A percentile compares a stretch with the other conserved stretches of the same genome.
phyloP scores from a whole-genome alignment of 2,329 filamentous ascomycete genomes.

The Colletotrichum salicis region DNA sequence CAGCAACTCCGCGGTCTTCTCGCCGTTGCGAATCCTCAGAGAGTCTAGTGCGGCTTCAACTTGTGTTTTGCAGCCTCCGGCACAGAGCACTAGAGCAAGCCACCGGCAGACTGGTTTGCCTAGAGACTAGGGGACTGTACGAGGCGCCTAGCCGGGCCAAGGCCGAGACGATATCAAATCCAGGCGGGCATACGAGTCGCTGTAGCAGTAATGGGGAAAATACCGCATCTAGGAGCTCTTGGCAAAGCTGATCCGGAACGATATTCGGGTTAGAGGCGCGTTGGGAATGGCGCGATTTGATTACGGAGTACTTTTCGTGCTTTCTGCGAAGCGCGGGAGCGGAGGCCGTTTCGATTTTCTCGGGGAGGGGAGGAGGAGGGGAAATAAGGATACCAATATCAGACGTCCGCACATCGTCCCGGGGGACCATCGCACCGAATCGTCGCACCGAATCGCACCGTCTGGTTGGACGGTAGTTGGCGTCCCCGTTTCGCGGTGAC shows the following conservation, averaged over 20 bases:
- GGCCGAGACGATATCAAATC: background rate
- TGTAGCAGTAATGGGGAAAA: background rate
- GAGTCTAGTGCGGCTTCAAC: background rate
- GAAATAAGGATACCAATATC: background rate
- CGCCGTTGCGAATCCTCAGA: background rate
- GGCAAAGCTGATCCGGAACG: slow-evolving; percentile 16
- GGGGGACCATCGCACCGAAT: background rate
- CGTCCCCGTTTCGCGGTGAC: slow-evolving; percentile 12
- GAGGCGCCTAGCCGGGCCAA: background rate
- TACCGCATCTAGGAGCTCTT: slow-evolving; percentile 28
- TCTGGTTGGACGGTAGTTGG: slow-evolving; percentile 7
- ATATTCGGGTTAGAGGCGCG: background rate
- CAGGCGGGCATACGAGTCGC: background rate
- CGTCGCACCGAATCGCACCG: background rate
- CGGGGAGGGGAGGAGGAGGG: background rate
- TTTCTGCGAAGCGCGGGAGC: slow-evolving; percentile 13
- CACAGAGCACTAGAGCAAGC: background rate
- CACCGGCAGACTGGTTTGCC: background rate
- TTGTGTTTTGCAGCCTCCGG: background rate
- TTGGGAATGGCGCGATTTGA: slow-evolving; percentile 13
- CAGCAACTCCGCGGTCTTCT: background rate
- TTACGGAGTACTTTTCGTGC: background rate
- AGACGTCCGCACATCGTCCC: background rate
- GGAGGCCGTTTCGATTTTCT: slow-evolving; percentile 12
- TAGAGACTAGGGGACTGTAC: background rate